Evolutionary conservation across 306 rosid species (phyloP).

Genomic region (Corylus avellana): DNA sequence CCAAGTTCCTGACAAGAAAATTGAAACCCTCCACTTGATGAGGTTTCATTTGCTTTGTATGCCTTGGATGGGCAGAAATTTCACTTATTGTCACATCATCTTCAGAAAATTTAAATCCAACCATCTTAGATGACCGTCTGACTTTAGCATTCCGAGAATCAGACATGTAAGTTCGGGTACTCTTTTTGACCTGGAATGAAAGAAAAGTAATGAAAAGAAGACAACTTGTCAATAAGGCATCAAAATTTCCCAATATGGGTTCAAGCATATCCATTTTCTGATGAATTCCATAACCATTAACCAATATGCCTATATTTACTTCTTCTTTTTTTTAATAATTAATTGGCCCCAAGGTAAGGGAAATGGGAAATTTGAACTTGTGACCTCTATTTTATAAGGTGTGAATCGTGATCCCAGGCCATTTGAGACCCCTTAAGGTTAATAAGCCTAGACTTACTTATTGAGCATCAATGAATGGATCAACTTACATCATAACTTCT

Average conservation of each 20-base stretch:
- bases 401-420: no score
- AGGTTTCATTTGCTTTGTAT: conserved; percentile 82
- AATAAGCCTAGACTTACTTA: background rate
- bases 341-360: no score
- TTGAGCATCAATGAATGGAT: background rate
- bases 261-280: background rate
- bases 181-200: conserved; percentile 60
- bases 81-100: conserved; percentile 52
- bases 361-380: no score
- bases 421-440: no score
- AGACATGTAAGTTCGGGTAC: conserved; percentile 66
- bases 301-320: background rate
- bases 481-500: no score
- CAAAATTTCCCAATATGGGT: background rate
- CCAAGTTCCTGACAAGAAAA: conserved; percentile 81
- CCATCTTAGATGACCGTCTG: no score
- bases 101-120: conserved; percentile 50
- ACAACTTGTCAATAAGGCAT: background rate
- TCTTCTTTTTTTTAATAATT: no score
- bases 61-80: conserved; percentile 80
- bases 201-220: conserved; percentile 6
- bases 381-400: no score
- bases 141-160: conserved; percentile 37
- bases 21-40: conserved; percentile 93
- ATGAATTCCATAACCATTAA: background rate